Evolutionary conservation across 1,284 basidiomycete genomes (phyloP).

Genomic region (Ustilago cynodontis): DNA sequence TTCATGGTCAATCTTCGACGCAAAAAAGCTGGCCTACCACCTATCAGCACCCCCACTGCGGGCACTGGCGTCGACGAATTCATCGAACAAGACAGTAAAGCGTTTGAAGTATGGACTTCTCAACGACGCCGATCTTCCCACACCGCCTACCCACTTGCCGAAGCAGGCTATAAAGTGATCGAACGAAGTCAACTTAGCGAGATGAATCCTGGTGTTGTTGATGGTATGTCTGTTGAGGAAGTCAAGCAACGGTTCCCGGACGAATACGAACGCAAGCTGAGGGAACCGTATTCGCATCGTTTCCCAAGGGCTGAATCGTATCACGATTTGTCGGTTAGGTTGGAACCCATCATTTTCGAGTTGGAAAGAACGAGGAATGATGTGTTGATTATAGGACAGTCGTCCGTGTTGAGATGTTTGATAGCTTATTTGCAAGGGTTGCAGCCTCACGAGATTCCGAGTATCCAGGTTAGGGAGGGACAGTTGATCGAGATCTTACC

Average conservation of each 20-base stretch:
- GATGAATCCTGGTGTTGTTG: slow-evolving; percentile 86
- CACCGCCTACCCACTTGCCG: slow-evolving; percentile 93
- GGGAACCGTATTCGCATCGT: slow-evolving; percentile 92
- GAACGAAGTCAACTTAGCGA: slow-evolving; percentile 96
- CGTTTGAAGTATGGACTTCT: slow-evolving; percentile 90
- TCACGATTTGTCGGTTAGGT: slow-evolving; percentile 76
- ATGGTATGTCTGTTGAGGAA: slow-evolving; percentile 90
- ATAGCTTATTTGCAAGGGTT: slow-evolving; percentile 79
- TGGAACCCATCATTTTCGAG: slow-evolving; percentile 86
- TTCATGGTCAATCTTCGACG: slow-evolving; percentile 65
- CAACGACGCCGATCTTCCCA: slow-evolving; percentile 91
- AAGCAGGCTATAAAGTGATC: slow-evolving; percentile 77
- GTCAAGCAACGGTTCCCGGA: slow-evolving; percentile 90
- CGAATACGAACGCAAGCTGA: slow-evolving; percentile 91
- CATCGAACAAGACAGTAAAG: slow-evolving; percentile 41
- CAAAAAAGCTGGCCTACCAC: slow-evolving; percentile 34
- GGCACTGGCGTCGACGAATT: slow-evolving; percentile 22
- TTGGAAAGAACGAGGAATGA: slow-evolving; percentile 84
- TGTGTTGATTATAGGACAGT: slow-evolving; percentile 77
- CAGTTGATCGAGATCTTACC: slow-evolving; percentile 67
- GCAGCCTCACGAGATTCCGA: slow-evolving; percentile 95
- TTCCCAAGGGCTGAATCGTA: slow-evolving; percentile 76
- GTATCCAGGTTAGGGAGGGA: slow-evolving; percentile 81
- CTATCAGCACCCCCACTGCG: slow-evolving; percentile 15
- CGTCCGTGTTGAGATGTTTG: slow-evolving; percentile 96